Percentiles rank a stretch among this genome's conserved stretches.
phyloP scores from a whole-genome alignment of 352 stramenopile genomes.

The Globisporangium solare region DNA sequence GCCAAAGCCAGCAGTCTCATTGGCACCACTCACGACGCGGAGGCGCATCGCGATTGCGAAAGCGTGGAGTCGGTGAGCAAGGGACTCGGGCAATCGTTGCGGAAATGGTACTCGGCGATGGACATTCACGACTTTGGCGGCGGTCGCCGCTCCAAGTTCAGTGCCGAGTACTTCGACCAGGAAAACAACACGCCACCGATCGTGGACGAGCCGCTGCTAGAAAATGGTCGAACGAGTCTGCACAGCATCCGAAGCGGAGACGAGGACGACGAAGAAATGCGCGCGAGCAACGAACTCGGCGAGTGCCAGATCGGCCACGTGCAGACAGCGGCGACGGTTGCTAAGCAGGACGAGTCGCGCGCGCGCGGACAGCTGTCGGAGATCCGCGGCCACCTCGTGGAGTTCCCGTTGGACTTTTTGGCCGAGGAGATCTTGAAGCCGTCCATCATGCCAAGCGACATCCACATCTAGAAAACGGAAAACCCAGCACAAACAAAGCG shows the following conservation, averaged over 20 bases:
- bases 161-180: conserved; percentile 70
- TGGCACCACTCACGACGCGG: conserved; percentile 3
- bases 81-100: conserved; percentile 54
- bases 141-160: conserved; percentile 64
- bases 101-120: conserved; percentile 72
- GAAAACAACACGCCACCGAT: conserved; percentile 29
- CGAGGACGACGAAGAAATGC: conserved; percentile 23
- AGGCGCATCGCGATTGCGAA: conserved; percentile 12
- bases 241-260: conserved; percentile 27
- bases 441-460: conserved; percentile 72
- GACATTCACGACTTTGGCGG: conserved; percentile 49
- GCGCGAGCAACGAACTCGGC: conserved; percentile 41
- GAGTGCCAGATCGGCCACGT: conserved; percentile 83
- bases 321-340: conserved; percentile 77
- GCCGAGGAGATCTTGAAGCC: conserved; percentile 82
- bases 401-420: conserved; percentile 84
- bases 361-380: conserved; percentile 70
- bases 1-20: conserved; percentile 2
- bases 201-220: conserved; percentile 52
- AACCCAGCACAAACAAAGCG: background rate
- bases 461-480: conserved; percentile 70
- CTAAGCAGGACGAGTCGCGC: conserved; percentile 67
- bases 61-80: conserved; percentile 51
- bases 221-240: conserved; percentile 43
- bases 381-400: conserved; percentile 81